Base-by-base conservation (phyloP, 192 early-diverging fungal species). In the Pecoramyces ruminantium region DNA sequence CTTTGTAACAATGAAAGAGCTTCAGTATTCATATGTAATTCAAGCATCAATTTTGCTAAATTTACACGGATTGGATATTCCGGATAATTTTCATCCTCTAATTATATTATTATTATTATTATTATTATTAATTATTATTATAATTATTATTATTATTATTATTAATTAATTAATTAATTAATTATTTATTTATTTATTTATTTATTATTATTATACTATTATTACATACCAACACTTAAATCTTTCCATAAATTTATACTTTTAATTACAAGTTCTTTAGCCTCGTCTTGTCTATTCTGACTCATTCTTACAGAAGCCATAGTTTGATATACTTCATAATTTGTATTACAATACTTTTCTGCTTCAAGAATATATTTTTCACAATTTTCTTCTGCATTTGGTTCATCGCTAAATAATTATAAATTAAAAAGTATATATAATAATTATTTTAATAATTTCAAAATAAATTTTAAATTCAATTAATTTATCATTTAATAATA, bases 231-330 rank as follows among this genome's bases (percentile, higher is more conserved):
- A 78, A 34, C 78, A 80, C n/a, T 28, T 29, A 51, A 51, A 51
- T 51, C 42, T 21, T 51, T 51, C 42, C 42, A 51, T 21, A 51
- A 21, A 21, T 51, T 83, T 85, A 97, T 87, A 82, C 89, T 88
- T 30, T 89, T 85, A 25, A 89, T 81, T 58, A 98, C 83, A 29
- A 90, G 89, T 16, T 85, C 85, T 79, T 87, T 88, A 30, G 96
- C 97, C 39, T 96, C 96, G 30, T 93, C 91, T 1, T 89, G 89
- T 34, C 92, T 90, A 82, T 91, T 89, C 81, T 97, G 96, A 51
- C 93, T 94, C 29, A 99, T 83, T 51, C 94, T 88, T 38, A 99
- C 94, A 0, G 96, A 97, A 0, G 97, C 96, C 82, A 94, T 84
- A 13, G 93, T 92, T 82, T 95, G 95, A 86, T 94, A 93, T 29